Evolutionary conservation across 2,329 filamentous ascomycete genomes (phyloP), one percentile per base, ranked within the genome.

Genomic region (Paecilomyces dactylethromorphus): DNA sequence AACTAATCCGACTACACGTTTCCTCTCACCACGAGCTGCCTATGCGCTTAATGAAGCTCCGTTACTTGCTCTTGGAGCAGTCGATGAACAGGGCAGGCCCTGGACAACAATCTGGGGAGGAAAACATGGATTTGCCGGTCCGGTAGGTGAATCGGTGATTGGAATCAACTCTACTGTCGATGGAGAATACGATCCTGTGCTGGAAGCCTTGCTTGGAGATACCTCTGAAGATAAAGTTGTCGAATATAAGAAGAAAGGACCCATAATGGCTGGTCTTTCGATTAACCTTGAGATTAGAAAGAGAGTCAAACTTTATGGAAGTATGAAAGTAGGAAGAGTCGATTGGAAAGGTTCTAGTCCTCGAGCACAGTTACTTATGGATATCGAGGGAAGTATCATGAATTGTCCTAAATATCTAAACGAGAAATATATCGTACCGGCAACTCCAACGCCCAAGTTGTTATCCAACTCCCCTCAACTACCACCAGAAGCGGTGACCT

Each of bases 401-500:
- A 95, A 94, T 66, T 95, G 91, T 66, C 91, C 91, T 1, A 96
- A 96, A 73, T 96, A 96, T 66, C 70, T 96, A 33, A 94, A 93
- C 72, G 85, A 84, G 66, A 92, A 89, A 69, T 76, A 78, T 1
- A 84, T 95, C 45, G 69, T 74, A 1, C 80, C 82, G 4, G 80
- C 82, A 52, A 61, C 78, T 0, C 81, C 88, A 1, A 69, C 78
- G 13, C 84, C 89, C 10, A 73, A 73, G 53, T 71, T 86, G 1
- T 59, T 83, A 1, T 81, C 81, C 0, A 70, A 78, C 24, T 76
- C 74, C 2, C 63, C 79, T 2, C 72, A 76, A 3, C 74, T 92
- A 3, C 73, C 82, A 0, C 65, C 69, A 7, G 78, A 79, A 55
- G 88, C 87, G 0, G 62, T 87, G 8, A 76, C 81, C 7, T 68